Percentiles rank a stretch among this genome's conserved stretches.
Conservation (phyloP, 805 yeast species). For the Kluyveromyces lactis region DNA sequence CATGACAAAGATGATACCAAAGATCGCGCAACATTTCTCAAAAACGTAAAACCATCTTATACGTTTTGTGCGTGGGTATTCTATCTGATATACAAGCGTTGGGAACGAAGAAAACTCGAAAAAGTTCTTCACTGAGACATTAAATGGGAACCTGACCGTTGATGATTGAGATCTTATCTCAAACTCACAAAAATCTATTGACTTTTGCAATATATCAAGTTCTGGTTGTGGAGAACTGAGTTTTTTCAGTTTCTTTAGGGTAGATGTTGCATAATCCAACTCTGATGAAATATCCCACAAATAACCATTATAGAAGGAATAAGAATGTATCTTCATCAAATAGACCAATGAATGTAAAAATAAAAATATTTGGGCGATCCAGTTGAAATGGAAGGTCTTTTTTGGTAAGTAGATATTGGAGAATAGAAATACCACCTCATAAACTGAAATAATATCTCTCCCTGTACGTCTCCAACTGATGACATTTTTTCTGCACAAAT, state of each 20-base stretch:
- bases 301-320: conserved; percentile 86
- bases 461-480: conserved; percentile 62
- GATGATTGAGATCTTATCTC: conserved; percentile 57
- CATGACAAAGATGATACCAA: conserved; percentile 83
- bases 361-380: conserved; percentile 87
- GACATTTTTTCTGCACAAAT: conserved; percentile 34
- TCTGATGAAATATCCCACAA: conserved; percentile 59
- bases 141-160: conserved; percentile 53
- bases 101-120: conserved; percentile 84
- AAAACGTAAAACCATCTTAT: conserved; percentile 64
- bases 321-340: conserved; percentile 94
- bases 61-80: conserved; percentile 65
- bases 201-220: conserved; percentile 33
- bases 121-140: conserved; percentile 56
- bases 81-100: conserved; percentile 73
- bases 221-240: conserved; percentile 22
- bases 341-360: conserved; percentile 78
- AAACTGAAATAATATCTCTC: conserved; percentile 48
- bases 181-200: conserved; percentile 59
- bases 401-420: conserved; percentile 53
- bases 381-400: conserved; percentile 45
- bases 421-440: conserved; percentile 45
- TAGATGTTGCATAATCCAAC: conserved; percentile 39
- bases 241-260: conserved; percentile 34
- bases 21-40: conserved; percentile 67